phyloP scores from a whole-genome alignment of 768 basidiomycete species.

The Auriscalpium orientale region DNA sequence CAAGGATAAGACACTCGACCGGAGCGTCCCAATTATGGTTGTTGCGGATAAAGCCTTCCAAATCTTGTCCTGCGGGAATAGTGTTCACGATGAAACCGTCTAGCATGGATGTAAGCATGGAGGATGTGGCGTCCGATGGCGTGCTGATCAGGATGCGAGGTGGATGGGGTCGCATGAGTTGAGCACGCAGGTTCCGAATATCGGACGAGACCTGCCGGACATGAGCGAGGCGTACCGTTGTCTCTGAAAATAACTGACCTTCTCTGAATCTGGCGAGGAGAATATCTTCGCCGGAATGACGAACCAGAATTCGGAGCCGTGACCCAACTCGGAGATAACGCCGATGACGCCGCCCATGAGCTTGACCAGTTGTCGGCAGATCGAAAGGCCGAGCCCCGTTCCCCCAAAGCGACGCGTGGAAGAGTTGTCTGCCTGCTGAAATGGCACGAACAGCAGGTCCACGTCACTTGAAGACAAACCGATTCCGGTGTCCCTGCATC shows the following conservation, averaged over 20 bases:
- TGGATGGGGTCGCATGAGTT: constrained; percentile 39
- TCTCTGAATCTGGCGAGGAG: constrained; percentile 47
- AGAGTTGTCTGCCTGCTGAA: constrained; percentile 74
- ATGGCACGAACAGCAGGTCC: constrained; percentile 63
- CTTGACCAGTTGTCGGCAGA: constrained; percentile 66
- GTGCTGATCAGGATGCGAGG: constrained; percentile 51
- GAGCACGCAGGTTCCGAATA: constrained; percentile 38
- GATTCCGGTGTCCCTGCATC: constrained; percentile 59
- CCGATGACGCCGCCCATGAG: constrained; percentile 72
- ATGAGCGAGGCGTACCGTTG: no score
- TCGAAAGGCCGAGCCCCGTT: constrained; percentile 69
- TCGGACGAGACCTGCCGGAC: constrained; percentile 36
- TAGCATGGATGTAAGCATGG: constrained; percentile 51
- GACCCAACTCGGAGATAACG: constrained; percentile 54
- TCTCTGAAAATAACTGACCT: constrained; percentile 28
- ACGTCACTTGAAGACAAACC: constrained; percentile 61
- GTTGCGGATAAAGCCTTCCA: constrained; percentile 33
- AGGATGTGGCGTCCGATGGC: constrained; percentile 46
- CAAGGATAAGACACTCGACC: constrained; percentile 60
- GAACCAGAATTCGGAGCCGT: constrained; percentile 69
- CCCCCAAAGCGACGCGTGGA: constrained; percentile 72
- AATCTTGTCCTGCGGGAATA: constrained; percentile 38
- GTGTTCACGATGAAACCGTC: constrained; percentile 42
- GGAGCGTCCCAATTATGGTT: constrained; percentile 25
- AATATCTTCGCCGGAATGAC: constrained; percentile 59